A percentile compares a stretch with the other conserved stretches of the same genome.
phyloP scores from a whole-genome alignment of 2,329 filamentous ascomycete species.

The Trichophyton mentagrophytes region DNA sequence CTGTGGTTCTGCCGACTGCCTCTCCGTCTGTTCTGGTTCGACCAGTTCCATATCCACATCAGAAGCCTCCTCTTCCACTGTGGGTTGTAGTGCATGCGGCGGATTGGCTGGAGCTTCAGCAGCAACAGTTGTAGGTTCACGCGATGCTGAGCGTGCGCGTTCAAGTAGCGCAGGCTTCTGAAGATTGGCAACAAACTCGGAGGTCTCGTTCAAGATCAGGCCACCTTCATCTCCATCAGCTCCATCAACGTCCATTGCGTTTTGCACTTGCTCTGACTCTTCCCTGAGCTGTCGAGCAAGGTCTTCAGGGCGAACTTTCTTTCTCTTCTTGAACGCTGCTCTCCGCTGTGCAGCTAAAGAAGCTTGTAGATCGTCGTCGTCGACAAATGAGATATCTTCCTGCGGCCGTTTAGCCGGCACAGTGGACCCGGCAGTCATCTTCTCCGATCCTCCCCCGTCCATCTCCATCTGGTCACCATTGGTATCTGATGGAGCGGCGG shows the following conservation, averaged over 20 bases:
- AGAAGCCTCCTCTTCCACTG: constrained; percentile 41
- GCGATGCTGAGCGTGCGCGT: constrained; percentile 32
- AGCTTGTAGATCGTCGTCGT: constrained; percentile 86
- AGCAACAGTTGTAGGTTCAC: constrained; percentile 19
- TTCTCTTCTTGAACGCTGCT: constrained; percentile 79
- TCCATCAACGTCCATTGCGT: constrained; percentile 47
- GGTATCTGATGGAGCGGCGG: constrained; percentile 10
- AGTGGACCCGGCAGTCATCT: constrained; percentile 17
- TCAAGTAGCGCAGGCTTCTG: constrained; percentile 52
- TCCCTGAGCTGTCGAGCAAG: constrained; percentile 66
- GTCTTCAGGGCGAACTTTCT: constrained; percentile 74
- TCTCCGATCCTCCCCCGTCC: constrained; percentile 41
- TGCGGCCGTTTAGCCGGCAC: constrained; percentile 50
- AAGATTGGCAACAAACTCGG: constrained; percentile 82
- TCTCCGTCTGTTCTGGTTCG: constrained; percentile 33
- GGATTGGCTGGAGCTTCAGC: constrained; percentile 16
- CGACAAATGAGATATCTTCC: constrained; percentile 59
- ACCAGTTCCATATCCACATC: constrained; percentile 44
- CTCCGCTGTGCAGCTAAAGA: constrained; percentile 72
- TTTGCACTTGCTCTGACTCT: constrained; percentile 38
- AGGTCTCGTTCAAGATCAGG: constrained; percentile 88
- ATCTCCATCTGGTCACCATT: constrained; percentile 58
- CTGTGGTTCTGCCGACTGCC: constrained; percentile 35
- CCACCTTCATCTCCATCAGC: constrained; percentile 51
- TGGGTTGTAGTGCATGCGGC: constrained; percentile 18